Conservation (phyloP, 306 rosid species). For the Pyrus communis region DNA sequence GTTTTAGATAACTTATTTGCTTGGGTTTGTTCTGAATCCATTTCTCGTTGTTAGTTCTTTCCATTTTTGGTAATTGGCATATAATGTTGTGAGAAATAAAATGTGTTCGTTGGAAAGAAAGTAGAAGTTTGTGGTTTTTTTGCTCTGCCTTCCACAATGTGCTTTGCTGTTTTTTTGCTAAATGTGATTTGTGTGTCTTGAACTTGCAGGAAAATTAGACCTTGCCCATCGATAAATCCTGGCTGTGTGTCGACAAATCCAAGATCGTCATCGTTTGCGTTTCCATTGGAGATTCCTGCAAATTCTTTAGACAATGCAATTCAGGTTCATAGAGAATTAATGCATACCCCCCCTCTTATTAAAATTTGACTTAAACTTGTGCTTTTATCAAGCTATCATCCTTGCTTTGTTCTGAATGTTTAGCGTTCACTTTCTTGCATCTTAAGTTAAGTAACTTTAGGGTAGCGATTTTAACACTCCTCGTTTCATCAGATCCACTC, state of each 20-base stretch:
- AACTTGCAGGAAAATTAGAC: slow-evolving; percentile 60
- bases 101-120: background rate
- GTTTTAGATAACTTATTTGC: background rate
- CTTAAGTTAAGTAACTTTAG: background rate
- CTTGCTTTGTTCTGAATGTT: background rate
- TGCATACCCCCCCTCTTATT: background rate
- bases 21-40: background rate
- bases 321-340: slow-evolving; percentile 40
- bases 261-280: slow-evolving; percentile 63
- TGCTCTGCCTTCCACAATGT: background rate
- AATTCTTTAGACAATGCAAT: slow-evolving; percentile 43
- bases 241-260: slow-evolving; percentile 82
- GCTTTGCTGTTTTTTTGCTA: slow-evolving; percentile 6
- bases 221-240: slow-evolving; percentile 88
- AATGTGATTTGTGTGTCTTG: background rate
- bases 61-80: background rate
- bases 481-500: no score
- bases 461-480: background rate
- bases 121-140: background rate
- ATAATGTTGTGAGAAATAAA: background rate
- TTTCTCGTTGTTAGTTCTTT: background rate
- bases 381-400: no score
- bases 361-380: background rate
- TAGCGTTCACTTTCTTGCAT: background rate
- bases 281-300: slow-evolving; percentile 71